Conservation (phyloP, 257 asterid genomes). For the Nicotiana obtusifolia region DNA sequence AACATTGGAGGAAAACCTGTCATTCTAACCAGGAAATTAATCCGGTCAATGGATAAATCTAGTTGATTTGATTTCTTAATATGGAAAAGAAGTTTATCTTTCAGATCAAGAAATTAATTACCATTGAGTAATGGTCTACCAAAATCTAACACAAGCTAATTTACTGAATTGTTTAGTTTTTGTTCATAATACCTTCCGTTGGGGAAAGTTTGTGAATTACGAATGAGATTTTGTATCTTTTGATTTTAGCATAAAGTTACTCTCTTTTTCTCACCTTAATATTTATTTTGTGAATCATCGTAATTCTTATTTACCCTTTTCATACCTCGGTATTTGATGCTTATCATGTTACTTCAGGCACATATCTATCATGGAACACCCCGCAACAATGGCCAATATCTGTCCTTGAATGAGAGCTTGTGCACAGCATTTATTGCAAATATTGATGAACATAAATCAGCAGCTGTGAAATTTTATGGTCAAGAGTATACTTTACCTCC, state of each 20-base stretch:
- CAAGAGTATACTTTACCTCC: constrained; percentile 65
- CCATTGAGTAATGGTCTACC: not conserved
- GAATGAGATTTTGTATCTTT: not conserved
- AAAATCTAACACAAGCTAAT: not conserved
- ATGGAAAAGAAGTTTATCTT: not conserved
- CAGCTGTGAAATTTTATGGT: constrained; percentile 52
- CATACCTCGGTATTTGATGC: constrained; percentile 10
- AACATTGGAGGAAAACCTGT: not conserved
- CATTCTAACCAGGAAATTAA: not conserved
- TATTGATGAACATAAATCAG: constrained; percentile 70
- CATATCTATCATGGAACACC: constrained; percentile 50
- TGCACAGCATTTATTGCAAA: constrained; percentile 94
- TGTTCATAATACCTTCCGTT: not conserved
- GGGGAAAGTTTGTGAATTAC: not conserved
- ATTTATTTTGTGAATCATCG: not conserved
- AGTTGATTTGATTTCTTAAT: not conserved
- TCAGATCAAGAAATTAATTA: constrained; percentile 7
- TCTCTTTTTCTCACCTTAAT: not conserved
- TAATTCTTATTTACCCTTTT: not conserved
- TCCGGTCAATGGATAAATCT: not conserved
- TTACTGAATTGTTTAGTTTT: not conserved
- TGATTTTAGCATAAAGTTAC: not conserved
- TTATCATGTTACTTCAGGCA: constrained; percentile 41
- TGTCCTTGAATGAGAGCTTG: constrained; percentile 23
- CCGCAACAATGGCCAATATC: constrained; percentile 12